Evolutionary conservation across 495 filamentous ascomycete species (phyloP).

Genomic region (Neurospora hispaniola): DNA sequence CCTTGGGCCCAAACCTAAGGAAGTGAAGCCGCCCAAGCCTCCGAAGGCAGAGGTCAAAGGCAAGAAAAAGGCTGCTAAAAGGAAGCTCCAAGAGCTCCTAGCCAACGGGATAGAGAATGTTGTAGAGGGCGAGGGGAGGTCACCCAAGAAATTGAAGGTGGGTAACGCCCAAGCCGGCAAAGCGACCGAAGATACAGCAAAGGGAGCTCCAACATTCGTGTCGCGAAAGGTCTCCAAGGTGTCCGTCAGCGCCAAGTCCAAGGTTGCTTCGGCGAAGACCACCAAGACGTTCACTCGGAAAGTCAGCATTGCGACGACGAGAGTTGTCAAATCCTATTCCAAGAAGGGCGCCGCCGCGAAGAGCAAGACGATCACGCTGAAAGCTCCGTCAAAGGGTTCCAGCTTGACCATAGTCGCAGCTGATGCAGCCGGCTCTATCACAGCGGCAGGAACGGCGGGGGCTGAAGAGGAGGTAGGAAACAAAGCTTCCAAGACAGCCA

Average conservation of each 20-base stretch:
- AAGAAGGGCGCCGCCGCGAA: constrained; percentile 16
- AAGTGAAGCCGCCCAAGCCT: constrained; percentile 35
- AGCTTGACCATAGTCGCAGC: constrained; percentile 18
- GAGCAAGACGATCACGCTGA: constrained; percentile 3
- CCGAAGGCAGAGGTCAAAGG: constrained; percentile 19
- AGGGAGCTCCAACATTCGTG: constrained; percentile 21
- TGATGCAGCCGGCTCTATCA: not conserved
- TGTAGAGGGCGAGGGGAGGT: constrained; percentile 4
- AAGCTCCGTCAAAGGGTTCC: constrained; percentile 7
- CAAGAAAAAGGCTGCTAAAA: constrained; percentile 22
- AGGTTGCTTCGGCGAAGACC: constrained; percentile 8
- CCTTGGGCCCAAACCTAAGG: constrained; percentile 61
- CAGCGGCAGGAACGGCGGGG: constrained; percentile 3
- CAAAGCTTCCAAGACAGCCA: constrained; percentile 2
- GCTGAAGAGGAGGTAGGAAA: not conserved
- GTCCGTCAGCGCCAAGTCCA: constrained; percentile 24
- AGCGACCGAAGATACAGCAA: constrained; percentile 14
- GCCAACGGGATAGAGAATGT: constrained; percentile 6
- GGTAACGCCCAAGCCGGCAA: constrained; percentile 18
- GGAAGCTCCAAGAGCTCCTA: constrained; percentile 23
- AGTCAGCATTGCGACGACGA: constrained; percentile 12
- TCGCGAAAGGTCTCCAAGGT: constrained; percentile 29
- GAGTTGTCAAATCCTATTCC: constrained; percentile 19
- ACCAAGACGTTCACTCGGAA: not conserved
- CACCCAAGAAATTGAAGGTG: constrained; percentile 22